These are phyloP conservation scores for Piromyces finnis DNA, from an alignment of 192 early-diverging fungal species.

Conservation along the genomic window DNA sequence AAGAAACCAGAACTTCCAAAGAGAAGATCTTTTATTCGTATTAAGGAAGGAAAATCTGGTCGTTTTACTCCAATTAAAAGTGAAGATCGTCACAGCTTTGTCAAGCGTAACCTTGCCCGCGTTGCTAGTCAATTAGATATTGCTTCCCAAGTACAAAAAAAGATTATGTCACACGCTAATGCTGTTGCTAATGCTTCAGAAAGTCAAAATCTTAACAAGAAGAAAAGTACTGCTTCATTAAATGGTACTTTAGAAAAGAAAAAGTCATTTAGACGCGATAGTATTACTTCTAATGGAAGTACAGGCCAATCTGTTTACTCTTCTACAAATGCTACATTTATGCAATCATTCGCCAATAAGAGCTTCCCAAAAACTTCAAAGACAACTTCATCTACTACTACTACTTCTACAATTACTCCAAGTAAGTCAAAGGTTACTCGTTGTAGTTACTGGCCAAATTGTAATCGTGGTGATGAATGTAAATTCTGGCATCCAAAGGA, in stretches of 20 bases:
- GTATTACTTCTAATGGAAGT: neutral
- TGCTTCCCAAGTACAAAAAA: neutral
- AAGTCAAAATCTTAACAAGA: neutral
- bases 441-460: slow-evolving; percentile 1
- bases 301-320: neutral
- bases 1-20: neutral
- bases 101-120: neutral
- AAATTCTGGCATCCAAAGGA: slow-evolving; percentile 3
- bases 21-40: neutral
- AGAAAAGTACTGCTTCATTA: neutral
- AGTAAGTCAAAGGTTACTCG: neutral
- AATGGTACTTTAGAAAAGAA: neutral
- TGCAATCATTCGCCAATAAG: neutral
- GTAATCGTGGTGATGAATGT: neutral
- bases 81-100: neutral
- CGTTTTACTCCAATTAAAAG: neutral
- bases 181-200: neutral
- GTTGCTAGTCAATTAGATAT: neutral
- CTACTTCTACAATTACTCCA: neutral
- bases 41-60: neutral
- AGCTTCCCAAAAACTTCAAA: neutral
- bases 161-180: neutral
- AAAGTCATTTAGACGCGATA: neutral
- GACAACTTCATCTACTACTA: neutral
- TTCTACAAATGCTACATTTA: neutral